Evolutionary conservation across 805 yeast species (phyloP), one percentile per base, ranked within the genome.

Genomic region (Lipomyces yamanashiensis): DNA sequence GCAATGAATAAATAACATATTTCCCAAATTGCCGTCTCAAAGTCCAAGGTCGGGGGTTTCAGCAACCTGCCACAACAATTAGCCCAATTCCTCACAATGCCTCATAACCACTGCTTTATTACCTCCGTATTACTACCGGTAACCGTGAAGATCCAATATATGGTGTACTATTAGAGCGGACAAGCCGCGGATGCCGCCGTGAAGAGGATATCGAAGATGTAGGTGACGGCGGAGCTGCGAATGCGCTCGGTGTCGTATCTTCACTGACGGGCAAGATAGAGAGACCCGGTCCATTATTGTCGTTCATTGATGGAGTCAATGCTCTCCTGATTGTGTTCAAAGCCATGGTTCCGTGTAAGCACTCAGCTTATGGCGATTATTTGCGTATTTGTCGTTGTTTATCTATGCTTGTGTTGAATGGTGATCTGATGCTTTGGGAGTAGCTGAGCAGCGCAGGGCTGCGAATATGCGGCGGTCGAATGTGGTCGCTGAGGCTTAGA

Each of bases 21-120:
- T 74, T 92, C 98, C 97, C 97, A 92, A 64, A 86, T 81, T 13
- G 97, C 97, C 0, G 96, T 89, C 75, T 92, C 98, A 71, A 92
- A 89, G 76, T 92, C 97, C 59, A 92, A 79, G 0, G 96, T 87
- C 8, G 87, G 89, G 1, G 96, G 92, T 69, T 86, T 85, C 67
- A 88, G 78, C 45, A 87, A 74, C 57, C 90, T 75, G 41, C 13
- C 13, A 39, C 17, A 15, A 39, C 49, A 47, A 7, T 47, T 34
- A 54, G 23, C 9, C 13, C 15, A 34, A 17, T n/a, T 48, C 37
- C 52, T 7, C 37, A 28, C 54, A 13, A 43, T 39, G 15, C 21
- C 44, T 37, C 15, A 51, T 34, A 23, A 41, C 19, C 33, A 33
- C 5, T 15, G 52, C 34, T 2, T n/a, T n/a, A 34, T 33, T 17